Conservation (phyloP, 1,284 basidiomycete species). For the Heterobasidion irregulare region DNA sequence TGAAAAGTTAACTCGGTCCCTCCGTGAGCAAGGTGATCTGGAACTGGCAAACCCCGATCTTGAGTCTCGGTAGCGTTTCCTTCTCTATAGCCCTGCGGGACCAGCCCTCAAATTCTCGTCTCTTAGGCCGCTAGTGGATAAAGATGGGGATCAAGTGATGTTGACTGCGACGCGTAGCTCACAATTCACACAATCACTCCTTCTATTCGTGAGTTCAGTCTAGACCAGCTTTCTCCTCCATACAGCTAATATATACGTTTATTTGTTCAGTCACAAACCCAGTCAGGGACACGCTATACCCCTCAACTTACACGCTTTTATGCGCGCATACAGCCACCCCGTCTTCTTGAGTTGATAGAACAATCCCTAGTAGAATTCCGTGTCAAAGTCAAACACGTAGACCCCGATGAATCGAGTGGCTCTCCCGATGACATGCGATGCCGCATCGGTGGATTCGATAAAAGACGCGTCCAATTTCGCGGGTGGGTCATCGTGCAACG, state of each 20-base stretch:
- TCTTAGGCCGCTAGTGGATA: conserved; percentile 22
- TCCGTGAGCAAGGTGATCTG: conserved; percentile 64
- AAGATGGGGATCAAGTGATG: conserved; percentile 54
- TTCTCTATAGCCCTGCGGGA: conserved; percentile 6
- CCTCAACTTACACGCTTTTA: conserved; percentile 76
- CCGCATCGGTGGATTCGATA: conserved; percentile 58
- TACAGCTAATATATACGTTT: neutral
- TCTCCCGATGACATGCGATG: conserved; percentile 34
- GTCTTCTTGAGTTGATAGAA: conserved; percentile 43
- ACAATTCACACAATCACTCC: conserved; percentile 54
- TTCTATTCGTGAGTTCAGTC: conserved; percentile 43
- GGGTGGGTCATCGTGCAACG: conserved; percentile 63
- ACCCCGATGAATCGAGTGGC: conserved; percentile 36
- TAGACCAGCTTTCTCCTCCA: neutral
- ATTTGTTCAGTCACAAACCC: conserved; percentile 59
- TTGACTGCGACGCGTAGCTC: conserved; percentile 31
- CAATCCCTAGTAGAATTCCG: conserved; percentile 37
- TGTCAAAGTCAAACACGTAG: conserved; percentile 41
- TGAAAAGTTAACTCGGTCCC: conserved; percentile 57
- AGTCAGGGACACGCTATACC: conserved; percentile 55
- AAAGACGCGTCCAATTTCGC: conserved; percentile 51
- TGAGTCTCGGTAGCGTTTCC: conserved; percentile 11
- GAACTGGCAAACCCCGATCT: conserved; percentile 53
- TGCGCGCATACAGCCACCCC: conserved; percentile 41
- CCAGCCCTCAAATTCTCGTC: neutral